Evolutionary conservation across 2,329 filamentous ascomycete species (phyloP).

Genomic region (Ophioceras dolichostomum): DNA sequence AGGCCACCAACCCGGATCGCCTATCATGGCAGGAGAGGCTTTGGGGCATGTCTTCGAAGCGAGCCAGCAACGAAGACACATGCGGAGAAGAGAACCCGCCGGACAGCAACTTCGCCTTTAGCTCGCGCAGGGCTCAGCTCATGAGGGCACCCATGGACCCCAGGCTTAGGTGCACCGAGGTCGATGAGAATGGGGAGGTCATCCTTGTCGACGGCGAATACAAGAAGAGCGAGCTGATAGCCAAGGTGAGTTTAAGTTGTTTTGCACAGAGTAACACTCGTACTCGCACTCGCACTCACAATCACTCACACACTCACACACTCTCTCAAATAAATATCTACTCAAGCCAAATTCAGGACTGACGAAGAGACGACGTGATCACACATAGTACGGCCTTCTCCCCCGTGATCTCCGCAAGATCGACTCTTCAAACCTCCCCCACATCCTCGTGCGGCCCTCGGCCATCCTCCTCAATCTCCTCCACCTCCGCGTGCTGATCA

Average conservation of each 20-base stretch:
- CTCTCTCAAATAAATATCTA: too few species aligned
- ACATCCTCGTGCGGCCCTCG: slow-evolving; percentile 85
- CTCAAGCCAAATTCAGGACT: too few species aligned
- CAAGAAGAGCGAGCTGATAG: slow-evolving; percentile 94
- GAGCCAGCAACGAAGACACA: slow-evolving; percentile 37
- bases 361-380: too few species aligned
- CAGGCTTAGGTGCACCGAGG: slow-evolving; percentile 83
- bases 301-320: too few species aligned
- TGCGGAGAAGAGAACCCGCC: slow-evolving; percentile 4
- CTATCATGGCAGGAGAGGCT: slow-evolving; percentile 36
- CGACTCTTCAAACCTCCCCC: slow-evolving; percentile 87
- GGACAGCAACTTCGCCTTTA: slow-evolving; percentile 50
- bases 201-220: slow-evolving; percentile 92
- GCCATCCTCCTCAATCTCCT: slow-evolving; percentile 92
- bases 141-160: slow-evolving; percentile 74
- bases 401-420: slow-evolving; percentile 96
- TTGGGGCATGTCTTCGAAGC: too few species aligned
- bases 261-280: too few species aligned
- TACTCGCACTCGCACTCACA: too few species aligned
- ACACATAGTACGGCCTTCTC: slow-evolving; percentile 66
- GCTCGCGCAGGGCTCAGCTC: slow-evolving; percentile 55
- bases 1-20: too few species aligned
- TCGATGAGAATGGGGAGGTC: slow-evolving; percentile 84
- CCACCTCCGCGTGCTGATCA: slow-evolving; percentile 93
- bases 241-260: slow-evolving; percentile 70